phyloP scores from a whole-genome alignment of 2,329 filamentous ascomycete genomes.

The Rutstroemia sp. region DNA sequence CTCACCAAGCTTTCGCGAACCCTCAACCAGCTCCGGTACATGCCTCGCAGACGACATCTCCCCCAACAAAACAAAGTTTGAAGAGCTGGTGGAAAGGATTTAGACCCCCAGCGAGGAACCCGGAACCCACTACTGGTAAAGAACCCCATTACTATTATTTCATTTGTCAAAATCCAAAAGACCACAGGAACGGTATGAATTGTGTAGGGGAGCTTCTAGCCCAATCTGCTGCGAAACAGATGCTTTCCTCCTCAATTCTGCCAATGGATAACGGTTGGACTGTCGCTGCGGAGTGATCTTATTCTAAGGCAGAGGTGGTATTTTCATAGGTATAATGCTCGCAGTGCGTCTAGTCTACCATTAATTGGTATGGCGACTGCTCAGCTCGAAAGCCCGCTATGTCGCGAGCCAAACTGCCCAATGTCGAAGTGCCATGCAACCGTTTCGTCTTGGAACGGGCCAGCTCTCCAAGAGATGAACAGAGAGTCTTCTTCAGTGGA shows the following conservation, averaged over 20 bases:
- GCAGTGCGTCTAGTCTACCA: background rate
- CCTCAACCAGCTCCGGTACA: conserved; percentile 24
- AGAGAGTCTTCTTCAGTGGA: background rate
- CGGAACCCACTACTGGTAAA: conserved; percentile 33
- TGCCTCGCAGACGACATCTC: conserved; percentile 45
- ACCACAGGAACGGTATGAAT: too few relatives aligned
- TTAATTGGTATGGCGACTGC: background rate
- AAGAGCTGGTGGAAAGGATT: conserved; percentile 98
- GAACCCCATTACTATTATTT: background rate
- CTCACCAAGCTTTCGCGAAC: conserved; percentile 24
- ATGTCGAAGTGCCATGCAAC: too few relatives aligned
- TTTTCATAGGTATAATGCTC: background rate
- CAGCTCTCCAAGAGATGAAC: background rate
- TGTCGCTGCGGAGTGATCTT: too few relatives aligned
- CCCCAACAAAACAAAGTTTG: conserved; percentile 78
- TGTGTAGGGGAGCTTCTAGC: too few relatives aligned
- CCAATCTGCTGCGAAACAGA: too few relatives aligned
- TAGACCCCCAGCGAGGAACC: conserved; percentile 58
- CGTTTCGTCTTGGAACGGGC: too few relatives aligned
- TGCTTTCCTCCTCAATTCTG: too few relatives aligned
- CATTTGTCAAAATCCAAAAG: conserved; percentile 9
- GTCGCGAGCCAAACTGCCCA: too few relatives aligned
- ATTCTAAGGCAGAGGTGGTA: background rate
- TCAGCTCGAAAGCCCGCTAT: background rate
- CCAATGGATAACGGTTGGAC: too few relatives aligned